phyloP scores from a whole-genome alignment of 768 basidiomycete species.

The Lepiota brunneoincarnata region DNA sequence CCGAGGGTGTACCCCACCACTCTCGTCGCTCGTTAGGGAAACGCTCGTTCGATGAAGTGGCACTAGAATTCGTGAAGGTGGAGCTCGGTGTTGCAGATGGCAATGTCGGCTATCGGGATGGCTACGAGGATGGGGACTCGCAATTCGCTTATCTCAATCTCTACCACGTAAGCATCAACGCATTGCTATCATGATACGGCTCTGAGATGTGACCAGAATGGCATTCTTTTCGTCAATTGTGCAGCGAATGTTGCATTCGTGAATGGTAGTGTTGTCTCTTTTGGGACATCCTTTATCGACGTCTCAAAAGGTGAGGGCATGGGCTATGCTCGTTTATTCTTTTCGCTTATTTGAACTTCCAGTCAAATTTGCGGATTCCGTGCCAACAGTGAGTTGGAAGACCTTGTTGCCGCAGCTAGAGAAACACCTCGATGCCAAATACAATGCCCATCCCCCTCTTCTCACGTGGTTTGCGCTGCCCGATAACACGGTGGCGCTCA shows the following conservation, averaged over 20 bases:
- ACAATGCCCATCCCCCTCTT: conserved; percentile 31
- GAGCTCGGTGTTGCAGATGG: conserved; percentile 21
- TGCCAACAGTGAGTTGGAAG: conserved; percentile 31
- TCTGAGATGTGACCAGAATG: conserved; percentile 19
- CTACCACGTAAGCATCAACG: conserved; percentile 18
- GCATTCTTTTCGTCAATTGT: conserved; percentile 32
- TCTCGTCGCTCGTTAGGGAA: conserved; percentile 15
- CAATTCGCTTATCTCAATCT: conserved; percentile 29
- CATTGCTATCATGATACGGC: neutral
- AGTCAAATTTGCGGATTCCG: conserved; percentile 32
- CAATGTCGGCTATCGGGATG: conserved; percentile 20
- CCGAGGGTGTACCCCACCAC: conserved; percentile 18
- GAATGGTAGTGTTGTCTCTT: conserved; percentile 24
- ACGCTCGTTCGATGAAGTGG: conserved; percentile 21
- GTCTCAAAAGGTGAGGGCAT: conserved; percentile 13
- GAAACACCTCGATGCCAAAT: conserved; percentile 31
- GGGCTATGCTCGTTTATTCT: conserved; percentile 21
- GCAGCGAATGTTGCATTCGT: conserved; percentile 34
- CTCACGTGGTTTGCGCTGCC: conserved; percentile 40
- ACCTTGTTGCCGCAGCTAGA: conserved; percentile 35
- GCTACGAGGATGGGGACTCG: conserved; percentile 16
- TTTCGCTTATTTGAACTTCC: conserved; percentile 28
- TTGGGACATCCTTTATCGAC: conserved; percentile 29
- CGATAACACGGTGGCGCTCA: conserved; percentile 35
- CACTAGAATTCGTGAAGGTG: conserved; percentile 23